phyloP scores from a whole-genome alignment of 441 rosid genomes.

The Populus hybrid region DNA sequence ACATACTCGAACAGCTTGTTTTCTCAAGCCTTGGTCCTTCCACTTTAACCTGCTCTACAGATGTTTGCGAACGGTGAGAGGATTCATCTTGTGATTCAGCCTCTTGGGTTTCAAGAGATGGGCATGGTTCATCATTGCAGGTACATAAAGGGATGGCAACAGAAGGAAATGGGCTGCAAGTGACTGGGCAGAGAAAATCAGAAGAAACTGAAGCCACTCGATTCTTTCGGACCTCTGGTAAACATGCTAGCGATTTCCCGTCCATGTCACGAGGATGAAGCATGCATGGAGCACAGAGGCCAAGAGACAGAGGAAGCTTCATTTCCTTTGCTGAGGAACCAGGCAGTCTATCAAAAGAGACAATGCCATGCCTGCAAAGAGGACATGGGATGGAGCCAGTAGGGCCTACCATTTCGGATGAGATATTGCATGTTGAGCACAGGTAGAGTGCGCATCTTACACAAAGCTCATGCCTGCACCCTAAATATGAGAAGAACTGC shows the following conservation, averaged over 20 bases:
- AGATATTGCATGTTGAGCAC: constrained; percentile 74
- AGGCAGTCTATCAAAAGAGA: constrained; percentile 63
- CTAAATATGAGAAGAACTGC: constrained; percentile 31
- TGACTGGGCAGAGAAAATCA: constrained; percentile 82
- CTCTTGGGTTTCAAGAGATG: constrained; percentile 60
- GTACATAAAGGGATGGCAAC: constrained; percentile 81
- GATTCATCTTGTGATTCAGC: constrained; percentile 47
- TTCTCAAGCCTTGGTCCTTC: constrained; percentile 76
- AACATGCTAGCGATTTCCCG: constrained; percentile 48
- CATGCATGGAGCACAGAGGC: constrained; percentile 89
- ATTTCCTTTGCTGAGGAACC: constrained; percentile 62
- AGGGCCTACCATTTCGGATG: constrained; percentile 59
- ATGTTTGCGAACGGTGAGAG: constrained; percentile 37
- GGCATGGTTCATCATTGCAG: constrained; percentile 81
- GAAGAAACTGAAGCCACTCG: constrained; percentile 76
- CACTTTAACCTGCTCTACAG: constrained; percentile 60
- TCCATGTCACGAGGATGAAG: constrained; percentile 64
- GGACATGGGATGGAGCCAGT: constrained; percentile 95
- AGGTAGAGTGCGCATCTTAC: constrained; percentile 91
- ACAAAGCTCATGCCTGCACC: constrained; percentile 88
- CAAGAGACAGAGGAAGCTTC: constrained; percentile 66
- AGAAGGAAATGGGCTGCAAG: constrained; percentile 92
- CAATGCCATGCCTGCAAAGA: constrained; percentile 83
- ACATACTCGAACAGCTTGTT: constrained; percentile 88
- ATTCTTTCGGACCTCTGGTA: constrained; percentile 58